Evolutionary conservation across 345 rosid genomes (phyloP).

Genomic region (Clausena lansium): DNA sequence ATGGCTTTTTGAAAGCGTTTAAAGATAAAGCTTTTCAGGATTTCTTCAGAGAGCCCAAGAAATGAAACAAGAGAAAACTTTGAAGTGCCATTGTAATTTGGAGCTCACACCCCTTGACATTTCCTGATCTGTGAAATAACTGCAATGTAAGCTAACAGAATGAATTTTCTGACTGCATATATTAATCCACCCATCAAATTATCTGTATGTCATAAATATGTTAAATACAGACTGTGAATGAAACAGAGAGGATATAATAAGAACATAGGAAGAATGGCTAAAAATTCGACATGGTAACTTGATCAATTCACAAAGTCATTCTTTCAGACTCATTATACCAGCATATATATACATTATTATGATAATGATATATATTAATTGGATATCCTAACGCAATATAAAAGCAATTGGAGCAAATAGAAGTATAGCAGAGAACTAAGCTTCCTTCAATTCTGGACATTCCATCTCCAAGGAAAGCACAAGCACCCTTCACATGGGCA

Average conservation of each 20-base stretch:
- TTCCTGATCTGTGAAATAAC: not conserved
- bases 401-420: not conserved
- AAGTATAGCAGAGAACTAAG: not conserved
- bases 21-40: not conserved
- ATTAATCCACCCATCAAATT: not conserved
- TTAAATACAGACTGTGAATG: conserved; percentile 5
- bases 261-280: too few relatives aligned
- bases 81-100: not conserved
- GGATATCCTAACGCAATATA: not conserved
- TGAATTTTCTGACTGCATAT: not conserved
- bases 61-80: not conserved
- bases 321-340: not conserved
- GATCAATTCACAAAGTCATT: not conserved
- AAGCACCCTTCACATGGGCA: conserved; percentile 89
- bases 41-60: not conserved
- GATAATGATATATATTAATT: not conserved
- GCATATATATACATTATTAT: not conserved
- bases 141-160: not conserved
- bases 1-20: not conserved
- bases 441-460: conserved; percentile 91
- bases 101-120: not conserved
- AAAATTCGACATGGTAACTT: too few relatives aligned
- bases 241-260: conserved; percentile 1
- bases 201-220: not conserved
- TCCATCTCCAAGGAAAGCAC: conserved; percentile 96